Conservation (phyloP, 768 basidiomycete genomes). For the Hygrocybe coccinea region DNA sequence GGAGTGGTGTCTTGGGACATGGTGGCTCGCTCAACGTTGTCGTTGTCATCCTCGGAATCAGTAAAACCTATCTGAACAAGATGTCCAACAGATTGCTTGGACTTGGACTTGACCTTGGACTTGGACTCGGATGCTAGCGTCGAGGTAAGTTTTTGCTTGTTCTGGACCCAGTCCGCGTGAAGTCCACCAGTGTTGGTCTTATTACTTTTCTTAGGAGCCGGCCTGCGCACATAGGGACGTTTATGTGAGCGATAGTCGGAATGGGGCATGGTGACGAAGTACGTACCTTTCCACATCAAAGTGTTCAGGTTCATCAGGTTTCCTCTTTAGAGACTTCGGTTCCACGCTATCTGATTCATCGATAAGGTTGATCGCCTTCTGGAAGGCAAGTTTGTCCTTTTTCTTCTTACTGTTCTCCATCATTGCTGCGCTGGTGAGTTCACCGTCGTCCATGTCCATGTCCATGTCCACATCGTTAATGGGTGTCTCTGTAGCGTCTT, state of each 20-base stretch:
- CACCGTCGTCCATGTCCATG: neutral
- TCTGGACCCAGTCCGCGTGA: neutral
- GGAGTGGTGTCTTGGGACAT: too few relatives aligned
- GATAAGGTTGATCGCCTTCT: neutral
- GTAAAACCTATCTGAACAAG: too few relatives aligned
- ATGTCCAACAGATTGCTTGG: neutral
- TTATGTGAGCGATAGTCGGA: neutral
- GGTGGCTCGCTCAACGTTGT: too few relatives aligned
- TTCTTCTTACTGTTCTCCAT: neutral
- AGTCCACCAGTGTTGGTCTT: neutral
- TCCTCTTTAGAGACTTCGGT: neutral
- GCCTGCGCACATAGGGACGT: neutral
- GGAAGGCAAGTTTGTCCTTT: neutral
- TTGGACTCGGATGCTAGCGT: neutral
- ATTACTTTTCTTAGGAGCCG: neutral
- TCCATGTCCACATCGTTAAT: neutral
- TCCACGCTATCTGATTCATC: neutral
- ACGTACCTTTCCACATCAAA: neutral
- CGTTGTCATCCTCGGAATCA: too few relatives aligned
- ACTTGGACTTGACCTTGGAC: neutral
- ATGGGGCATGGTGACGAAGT: neutral
- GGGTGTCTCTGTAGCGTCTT: neutral
- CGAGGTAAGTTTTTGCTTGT: neutral
- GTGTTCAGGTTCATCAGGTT: neutral
- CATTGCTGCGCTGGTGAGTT: neutral